Evolutionary conservation across 495 filamentous ascomycete genomes (phyloP).

Genomic region (Podospora pseudoanserina): DNA sequence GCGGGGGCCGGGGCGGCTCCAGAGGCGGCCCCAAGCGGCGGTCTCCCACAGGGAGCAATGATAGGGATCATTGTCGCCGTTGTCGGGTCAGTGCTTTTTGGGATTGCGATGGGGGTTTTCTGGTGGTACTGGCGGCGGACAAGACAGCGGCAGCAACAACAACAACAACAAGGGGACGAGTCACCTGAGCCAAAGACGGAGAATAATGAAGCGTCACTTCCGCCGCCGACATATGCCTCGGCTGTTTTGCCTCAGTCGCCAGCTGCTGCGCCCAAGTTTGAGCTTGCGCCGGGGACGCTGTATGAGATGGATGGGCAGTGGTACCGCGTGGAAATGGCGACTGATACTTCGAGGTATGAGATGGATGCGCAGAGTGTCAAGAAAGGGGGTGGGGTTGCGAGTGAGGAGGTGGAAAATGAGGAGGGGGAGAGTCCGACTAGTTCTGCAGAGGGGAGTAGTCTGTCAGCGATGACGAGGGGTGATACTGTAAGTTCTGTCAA

Average conservation of each 20-base stretch:
- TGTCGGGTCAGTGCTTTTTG: conserved; percentile 19
- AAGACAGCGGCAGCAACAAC: not conserved
- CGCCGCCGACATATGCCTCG: not conserved
- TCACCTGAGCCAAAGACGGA: not conserved
- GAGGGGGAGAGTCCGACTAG: not conserved
- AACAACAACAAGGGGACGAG: not conserved
- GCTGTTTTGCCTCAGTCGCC: not conserved
- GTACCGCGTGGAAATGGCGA: conserved; percentile 26
- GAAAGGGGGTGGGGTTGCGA: not conserved
- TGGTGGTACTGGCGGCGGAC: conserved; percentile 21
- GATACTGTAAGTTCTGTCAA: not conserved
- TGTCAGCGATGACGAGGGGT: not conserved
- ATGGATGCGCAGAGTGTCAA: conserved; percentile 17
- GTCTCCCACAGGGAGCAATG: conserved; percentile 24
- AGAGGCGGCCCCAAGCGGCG: conserved; percentile 1
- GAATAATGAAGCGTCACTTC: not conserved
- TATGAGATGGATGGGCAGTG: conserved; percentile 28
- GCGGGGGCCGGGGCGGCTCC: not conserved
- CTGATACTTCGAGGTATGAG: conserved; percentile 22
- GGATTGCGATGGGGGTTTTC: conserved; percentile 12
- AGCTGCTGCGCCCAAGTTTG: not conserved
- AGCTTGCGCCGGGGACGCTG: not conserved
- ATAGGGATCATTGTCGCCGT: conserved; percentile 27
- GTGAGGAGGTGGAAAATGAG: not conserved
- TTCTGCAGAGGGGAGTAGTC: not conserved